phyloP scores from a whole-genome alignment of 768 basidiomycete genomes.

The Lactarius indigo region DNA sequence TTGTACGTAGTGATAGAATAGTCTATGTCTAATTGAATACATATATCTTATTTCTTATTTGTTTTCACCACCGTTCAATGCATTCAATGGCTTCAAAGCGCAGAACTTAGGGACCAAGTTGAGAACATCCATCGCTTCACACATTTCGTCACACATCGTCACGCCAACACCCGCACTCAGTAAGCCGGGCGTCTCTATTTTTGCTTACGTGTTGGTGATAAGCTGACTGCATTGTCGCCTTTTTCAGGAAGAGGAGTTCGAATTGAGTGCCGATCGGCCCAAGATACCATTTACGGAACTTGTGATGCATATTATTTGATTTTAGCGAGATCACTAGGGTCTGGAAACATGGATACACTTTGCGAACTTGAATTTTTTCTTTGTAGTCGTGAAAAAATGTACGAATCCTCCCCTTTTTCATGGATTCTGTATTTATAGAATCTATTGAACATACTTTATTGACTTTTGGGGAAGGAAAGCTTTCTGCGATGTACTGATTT shows the following conservation, averaged over 20 bases:
- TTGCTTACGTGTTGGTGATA: too few relatives aligned
- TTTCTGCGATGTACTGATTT: neutral
- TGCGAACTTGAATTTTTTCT: neutral
- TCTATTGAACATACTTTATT: neutral
- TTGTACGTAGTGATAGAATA: neutral
- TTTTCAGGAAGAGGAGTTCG: too few relatives aligned
- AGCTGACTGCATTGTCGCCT: too few relatives aligned
- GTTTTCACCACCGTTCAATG: neutral
- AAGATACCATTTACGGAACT: too few relatives aligned
- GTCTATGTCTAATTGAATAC: neutral
- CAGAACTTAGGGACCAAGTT: too few relatives aligned
- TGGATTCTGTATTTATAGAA: neutral
- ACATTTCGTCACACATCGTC: neutral
- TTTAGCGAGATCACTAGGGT: too few relatives aligned
- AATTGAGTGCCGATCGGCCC: too few relatives aligned
- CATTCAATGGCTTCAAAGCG: neutral
- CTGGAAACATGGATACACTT: neutral
- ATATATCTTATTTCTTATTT: neutral
- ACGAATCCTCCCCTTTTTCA: neutral
- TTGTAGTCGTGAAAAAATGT: neutral
- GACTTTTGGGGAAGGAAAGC: slow-evolving; percentile 1
- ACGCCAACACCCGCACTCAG: neutral
- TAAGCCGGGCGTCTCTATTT: too few relatives aligned
- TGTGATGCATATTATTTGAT: too few relatives aligned
- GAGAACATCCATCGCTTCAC: neutral